Evolutionary conservation across 1,284 basidiomycete genomes (phyloP).

Genomic region (Boletus subluridellus): DNA sequence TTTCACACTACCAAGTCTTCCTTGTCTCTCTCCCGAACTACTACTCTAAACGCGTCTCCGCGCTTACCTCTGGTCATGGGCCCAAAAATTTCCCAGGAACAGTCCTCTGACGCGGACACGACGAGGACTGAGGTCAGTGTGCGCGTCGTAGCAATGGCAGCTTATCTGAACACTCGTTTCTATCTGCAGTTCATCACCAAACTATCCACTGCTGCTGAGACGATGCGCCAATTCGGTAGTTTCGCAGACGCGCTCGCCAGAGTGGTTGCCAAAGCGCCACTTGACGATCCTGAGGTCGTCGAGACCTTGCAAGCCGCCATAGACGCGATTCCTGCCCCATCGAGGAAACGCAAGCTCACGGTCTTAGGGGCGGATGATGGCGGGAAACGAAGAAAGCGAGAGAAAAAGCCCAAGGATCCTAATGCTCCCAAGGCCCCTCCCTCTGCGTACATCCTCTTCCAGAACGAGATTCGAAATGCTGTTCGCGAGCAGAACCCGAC

Average conservation of each 20-base stretch:
- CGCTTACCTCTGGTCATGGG: conserved; percentile 23
- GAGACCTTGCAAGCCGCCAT: conserved; percentile 30
- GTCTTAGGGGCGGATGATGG: conserved; percentile 41
- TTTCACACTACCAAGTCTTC: conserved; percentile 38
- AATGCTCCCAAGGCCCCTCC: conserved; percentile 93
- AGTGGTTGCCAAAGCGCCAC: conserved; percentile 35
- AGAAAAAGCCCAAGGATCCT: conserved; percentile 78
- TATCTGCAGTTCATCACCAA: conserved; percentile 49
- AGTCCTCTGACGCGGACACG: conserved; percentile 26
- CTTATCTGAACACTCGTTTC: conserved; percentile 22
- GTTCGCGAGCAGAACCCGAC: conserved; percentile 65
- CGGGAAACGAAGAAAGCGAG: conserved; percentile 43
- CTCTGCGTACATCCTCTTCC: conserved; percentile 93
- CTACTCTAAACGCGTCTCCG: conserved; percentile 29
- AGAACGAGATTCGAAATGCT: conserved; percentile 82
- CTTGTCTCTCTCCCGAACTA: conserved; percentile 25
- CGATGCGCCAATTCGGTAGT: conserved; percentile 57
- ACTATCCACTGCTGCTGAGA: conserved; percentile 51
- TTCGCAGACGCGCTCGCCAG: conserved; percentile 54
- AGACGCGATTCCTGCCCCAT: conserved; percentile 33
- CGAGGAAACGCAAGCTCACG: conserved; percentile 53
- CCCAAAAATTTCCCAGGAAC: conserved; percentile 30
- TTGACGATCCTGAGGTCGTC: conserved; percentile 35
- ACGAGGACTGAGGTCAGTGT: conserved; percentile 31
- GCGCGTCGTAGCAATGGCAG: conserved; percentile 10